Conservation (phyloP, 2,329 filamentous ascomycete genomes). For the Phaeophleospora eucalypticola region DNA sequence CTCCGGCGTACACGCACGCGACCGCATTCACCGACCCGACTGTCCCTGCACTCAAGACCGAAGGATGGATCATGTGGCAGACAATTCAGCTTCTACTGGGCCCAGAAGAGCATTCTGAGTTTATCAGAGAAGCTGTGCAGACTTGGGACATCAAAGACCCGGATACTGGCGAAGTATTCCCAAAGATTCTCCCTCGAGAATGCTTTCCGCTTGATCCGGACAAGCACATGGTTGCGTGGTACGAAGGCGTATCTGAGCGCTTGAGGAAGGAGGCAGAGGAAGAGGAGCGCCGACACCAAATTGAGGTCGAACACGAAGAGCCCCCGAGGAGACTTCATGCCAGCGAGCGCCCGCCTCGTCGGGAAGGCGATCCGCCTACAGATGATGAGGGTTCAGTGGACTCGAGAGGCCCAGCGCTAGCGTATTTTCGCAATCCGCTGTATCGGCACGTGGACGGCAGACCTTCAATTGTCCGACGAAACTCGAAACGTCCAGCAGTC, state of each 20-base stretch:
- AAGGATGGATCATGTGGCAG: slow-evolving; percentile 91
- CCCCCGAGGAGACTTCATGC: slow-evolving; percentile 20
- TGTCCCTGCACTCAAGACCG: slow-evolving; percentile 75
- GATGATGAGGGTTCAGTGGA: slow-evolving; percentile 40
- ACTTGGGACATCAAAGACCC: slow-evolving; percentile 74
- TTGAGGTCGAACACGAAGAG: slow-evolving; percentile 24
- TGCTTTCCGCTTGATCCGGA: slow-evolving; percentile 70
- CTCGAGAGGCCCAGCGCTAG: slow-evolving; percentile 42
- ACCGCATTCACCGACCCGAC: slow-evolving; percentile 66
- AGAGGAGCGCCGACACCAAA: slow-evolving; percentile 31
- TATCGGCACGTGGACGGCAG: slow-evolving; percentile 44
- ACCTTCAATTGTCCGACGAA: slow-evolving; percentile 41
- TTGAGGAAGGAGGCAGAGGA: slow-evolving; percentile 60
- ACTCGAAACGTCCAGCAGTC: slow-evolving; percentile 29
- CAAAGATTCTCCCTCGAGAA: slow-evolving; percentile 61
- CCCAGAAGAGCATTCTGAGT: slow-evolving; percentile 81
- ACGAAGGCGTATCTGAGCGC: slow-evolving; percentile 68
- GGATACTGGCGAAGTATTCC: slow-evolving; percentile 55
- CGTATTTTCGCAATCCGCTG: slow-evolving; percentile 49
- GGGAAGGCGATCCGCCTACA: slow-evolving; percentile 21
- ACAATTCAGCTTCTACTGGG: slow-evolving; percentile 83
- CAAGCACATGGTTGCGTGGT: slow-evolving; percentile 78
- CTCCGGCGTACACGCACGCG: slow-evolving; percentile 48
- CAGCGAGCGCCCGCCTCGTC: slow-evolving; percentile 14
- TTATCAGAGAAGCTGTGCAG: slow-evolving; percentile 73